Evolutionary conservation across 495 filamentous ascomycete genomes (phyloP).

Genomic region (Bombardia bombarda): DNA sequence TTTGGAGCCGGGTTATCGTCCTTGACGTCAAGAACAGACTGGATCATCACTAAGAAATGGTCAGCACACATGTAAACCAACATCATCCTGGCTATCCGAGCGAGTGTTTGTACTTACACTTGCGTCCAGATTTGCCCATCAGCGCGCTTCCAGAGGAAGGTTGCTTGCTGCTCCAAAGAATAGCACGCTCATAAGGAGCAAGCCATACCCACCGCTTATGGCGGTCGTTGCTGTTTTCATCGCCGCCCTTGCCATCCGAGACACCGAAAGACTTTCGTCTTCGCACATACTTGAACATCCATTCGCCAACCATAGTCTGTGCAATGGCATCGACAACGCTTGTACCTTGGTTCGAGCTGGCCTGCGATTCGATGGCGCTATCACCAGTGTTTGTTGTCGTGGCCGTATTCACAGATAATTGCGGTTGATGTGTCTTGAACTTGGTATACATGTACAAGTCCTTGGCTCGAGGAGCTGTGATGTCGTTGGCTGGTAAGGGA

Average conservation of each 20-base stretch:
- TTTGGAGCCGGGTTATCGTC: constrained; percentile 88
- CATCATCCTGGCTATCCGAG: too few relatives aligned
- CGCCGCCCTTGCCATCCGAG: constrained; percentile 49
- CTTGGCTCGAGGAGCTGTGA: constrained; percentile 50
- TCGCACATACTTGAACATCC: constrained; percentile 99
- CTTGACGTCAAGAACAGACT: constrained; percentile 94
- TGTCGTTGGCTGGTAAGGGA: constrained; percentile 64
- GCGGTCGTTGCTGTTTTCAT: constrained; percentile 56
- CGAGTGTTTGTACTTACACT: constrained; percentile 60
- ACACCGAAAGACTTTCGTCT: constrained; percentile 88
- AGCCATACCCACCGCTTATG: constrained; percentile 99
- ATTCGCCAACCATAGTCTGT: constrained; percentile 97
- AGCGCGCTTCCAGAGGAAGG: constrained; percentile 79
- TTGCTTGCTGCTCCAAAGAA: constrained; percentile 98
- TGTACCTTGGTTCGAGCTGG: constrained; percentile 56
- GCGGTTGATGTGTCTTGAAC: constrained; percentile 38
- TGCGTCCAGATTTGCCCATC: constrained; percentile 91
- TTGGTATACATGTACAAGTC: constrained; percentile 24
- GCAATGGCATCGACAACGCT: constrained; percentile 97
- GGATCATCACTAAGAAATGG: constrained; percentile 65
- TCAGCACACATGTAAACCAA: constrained; percentile 12
- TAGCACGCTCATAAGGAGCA: constrained; percentile 87
- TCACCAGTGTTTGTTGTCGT: constrained; percentile 45
- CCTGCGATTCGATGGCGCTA: constrained; percentile 44
- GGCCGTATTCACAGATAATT: constrained; percentile 48